These are phyloP conservation scores for Thalia dealbata DNA, from an alignment of 176 grass and related monocot species.

Conservation along the genomic window DNA sequence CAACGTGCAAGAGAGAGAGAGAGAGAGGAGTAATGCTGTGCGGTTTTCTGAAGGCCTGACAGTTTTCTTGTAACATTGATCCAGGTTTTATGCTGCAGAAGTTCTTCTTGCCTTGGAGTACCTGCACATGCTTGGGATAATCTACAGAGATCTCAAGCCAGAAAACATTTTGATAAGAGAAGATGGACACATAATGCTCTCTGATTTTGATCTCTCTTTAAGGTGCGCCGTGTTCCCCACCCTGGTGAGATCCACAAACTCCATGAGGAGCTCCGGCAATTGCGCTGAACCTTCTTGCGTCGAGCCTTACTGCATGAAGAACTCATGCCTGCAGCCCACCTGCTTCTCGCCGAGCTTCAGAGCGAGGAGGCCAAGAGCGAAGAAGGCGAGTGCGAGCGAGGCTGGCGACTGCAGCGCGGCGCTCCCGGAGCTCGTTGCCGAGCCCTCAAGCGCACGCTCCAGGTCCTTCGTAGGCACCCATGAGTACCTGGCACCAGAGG, in stretches of 20 bases:
- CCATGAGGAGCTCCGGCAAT: not conserved
- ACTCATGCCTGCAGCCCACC: slow-evolving; percentile 14
- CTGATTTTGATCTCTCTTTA: slow-evolving; percentile 17
- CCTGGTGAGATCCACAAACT: slow-evolving; percentile 9
- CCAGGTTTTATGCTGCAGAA: slow-evolving; percentile 14
- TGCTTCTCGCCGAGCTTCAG: slow-evolving; percentile 9
- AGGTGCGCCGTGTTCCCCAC: slow-evolving; percentile 5
- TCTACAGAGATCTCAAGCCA: slow-evolving; percentile 19
- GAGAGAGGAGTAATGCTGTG: too few relatives aligned
- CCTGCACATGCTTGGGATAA: slow-evolving; percentile 19
- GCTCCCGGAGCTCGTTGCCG: slow-evolving; percentile 12
- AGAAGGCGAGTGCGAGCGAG: not conserved
- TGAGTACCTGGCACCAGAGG: slow-evolving; percentile 17
- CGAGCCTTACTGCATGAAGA: slow-evolving; percentile 5
- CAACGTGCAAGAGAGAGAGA: too few relatives aligned
- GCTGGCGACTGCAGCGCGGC: not conserved
- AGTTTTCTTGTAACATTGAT: not conserved
- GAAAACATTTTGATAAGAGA: slow-evolving; percentile 19
- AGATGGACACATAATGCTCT: slow-evolving; percentile 16
- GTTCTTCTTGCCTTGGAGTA: slow-evolving; percentile 22
- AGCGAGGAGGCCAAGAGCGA: not conserved
- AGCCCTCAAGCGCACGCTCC: slow-evolving; percentile 8
- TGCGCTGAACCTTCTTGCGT: not conserved
- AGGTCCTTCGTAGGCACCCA: slow-evolving; percentile 13
- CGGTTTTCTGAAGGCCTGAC: too few relatives aligned